Percentiles rank a stretch among this genome's conserved stretches.
Conservation (phyloP, 2,329 filamentous ascomycete genomes). For the Leptoxyphium fumago region DNA sequence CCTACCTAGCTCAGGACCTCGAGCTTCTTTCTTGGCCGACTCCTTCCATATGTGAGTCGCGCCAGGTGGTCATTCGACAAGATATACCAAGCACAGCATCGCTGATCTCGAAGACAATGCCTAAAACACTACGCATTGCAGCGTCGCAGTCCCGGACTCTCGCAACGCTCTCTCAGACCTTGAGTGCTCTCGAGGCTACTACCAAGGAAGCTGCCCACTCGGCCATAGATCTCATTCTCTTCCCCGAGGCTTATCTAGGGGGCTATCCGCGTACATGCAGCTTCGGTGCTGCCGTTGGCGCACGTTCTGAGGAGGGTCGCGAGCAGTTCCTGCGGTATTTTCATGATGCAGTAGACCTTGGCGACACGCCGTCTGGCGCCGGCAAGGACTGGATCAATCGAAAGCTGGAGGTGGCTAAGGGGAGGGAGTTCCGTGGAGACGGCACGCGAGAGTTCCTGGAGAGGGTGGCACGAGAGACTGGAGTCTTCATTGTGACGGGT, state of each 20-base stretch:
- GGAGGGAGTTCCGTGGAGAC: conserved; percentile 43
- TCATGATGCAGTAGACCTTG: conserved; percentile 63
- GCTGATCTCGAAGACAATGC: conserved; percentile 2
- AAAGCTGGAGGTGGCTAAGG: conserved; percentile 38
- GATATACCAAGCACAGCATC: too few relatives aligned
- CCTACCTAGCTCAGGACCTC: too few relatives aligned
- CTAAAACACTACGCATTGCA: conserved; percentile 31
- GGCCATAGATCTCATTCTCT: conserved; percentile 57
- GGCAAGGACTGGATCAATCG: conserved; percentile 57
- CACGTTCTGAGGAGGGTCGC: conserved; percentile 51
- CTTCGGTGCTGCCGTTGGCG: conserved; percentile 64
- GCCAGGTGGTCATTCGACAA: too few relatives aligned
- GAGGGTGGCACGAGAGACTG: conserved; percentile 56
- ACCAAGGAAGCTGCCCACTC: conserved; percentile 47
- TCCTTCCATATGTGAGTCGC: too few relatives aligned
- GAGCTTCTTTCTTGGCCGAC: too few relatives aligned
- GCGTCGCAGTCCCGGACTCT: conserved; percentile 35
- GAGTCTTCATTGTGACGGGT: conserved; percentile 69
- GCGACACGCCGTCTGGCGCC: conserved; percentile 58
- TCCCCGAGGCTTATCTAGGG: conserved; percentile 84
- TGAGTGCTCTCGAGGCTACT: conserved; percentile 49
- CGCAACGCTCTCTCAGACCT: conserved; percentile 40
- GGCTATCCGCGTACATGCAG: conserved; percentile 73
- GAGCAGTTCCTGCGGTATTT: conserved; percentile 78
- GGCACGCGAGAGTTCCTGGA: conserved; percentile 73